Conservation (phyloP, 306 rosid genomes). For the Rosa rugosa region DNA sequence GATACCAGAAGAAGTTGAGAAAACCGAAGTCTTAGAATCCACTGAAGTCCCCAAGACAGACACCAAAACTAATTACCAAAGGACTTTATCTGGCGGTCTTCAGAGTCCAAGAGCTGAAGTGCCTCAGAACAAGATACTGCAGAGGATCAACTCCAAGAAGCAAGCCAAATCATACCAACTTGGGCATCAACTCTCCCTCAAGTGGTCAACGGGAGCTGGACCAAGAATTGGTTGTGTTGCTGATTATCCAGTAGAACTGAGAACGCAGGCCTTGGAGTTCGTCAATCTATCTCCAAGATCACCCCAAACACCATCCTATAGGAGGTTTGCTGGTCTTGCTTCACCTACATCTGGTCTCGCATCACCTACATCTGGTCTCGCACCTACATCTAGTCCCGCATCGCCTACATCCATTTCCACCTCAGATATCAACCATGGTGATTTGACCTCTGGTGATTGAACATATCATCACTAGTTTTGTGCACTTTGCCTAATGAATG, state of each 20-base stretch:
- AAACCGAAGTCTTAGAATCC: conserved; percentile 27
- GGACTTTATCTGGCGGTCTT: conserved; percentile 93
- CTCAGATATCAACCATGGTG: conserved; percentile 15
- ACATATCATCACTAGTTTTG: conserved; percentile 12
- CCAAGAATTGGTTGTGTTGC: conserved; percentile 97
- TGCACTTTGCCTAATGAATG: conserved; percentile 25
- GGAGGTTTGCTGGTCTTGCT: conserved; percentile 31
- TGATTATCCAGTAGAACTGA: conserved; percentile 80
- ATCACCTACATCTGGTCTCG: conserved; percentile 38
- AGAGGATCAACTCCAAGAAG: conserved; percentile 87
- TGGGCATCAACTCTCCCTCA: conserved; percentile 72
- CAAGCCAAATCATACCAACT: conserved; percentile 69
- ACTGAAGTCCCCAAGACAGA: conserved; percentile 28
- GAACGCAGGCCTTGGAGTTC: conserved; percentile 82
- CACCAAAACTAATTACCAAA: conserved; percentile 36
- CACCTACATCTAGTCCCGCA: not conserved
- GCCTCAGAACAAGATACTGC: conserved; percentile 60
- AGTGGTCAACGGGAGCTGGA: conserved; percentile 95
- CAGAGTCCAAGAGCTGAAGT: conserved; percentile 89
- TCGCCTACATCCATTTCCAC: conserved; percentile 31
- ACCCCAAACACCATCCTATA: conserved; percentile 51
- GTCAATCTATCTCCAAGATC: conserved; percentile 65
- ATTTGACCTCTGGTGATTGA: conserved; percentile 28
- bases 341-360: conserved; percentile 40
- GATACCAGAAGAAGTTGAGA: conserved; percentile 39